Conservation (phyloP, 257 asterid species). For the Forsythia suspensa region DNA sequence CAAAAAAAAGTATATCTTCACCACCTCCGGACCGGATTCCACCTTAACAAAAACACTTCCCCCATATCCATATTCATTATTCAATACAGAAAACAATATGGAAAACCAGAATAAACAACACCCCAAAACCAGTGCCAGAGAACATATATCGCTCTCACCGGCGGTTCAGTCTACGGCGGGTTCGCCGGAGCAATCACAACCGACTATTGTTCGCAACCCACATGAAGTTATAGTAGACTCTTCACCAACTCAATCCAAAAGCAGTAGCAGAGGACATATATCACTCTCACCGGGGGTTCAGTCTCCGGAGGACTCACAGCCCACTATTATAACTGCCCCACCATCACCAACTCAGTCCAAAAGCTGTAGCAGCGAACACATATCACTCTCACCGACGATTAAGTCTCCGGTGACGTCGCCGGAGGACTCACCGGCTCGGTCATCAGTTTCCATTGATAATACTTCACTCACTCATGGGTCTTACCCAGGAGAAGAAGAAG, state of each 20-base stretch:
- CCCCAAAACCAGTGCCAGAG: not conserved
- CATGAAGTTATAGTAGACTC: not conserved
- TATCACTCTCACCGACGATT: constrained; percentile 41
- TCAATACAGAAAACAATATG: constrained; percentile 35
- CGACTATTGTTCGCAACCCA: not conserved
- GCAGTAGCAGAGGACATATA: constrained; percentile 37
- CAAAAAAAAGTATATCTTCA: too few relatives aligned
- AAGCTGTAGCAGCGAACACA: constrained; percentile 33
- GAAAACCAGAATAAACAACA: constrained; percentile 23
- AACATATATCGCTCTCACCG: constrained; percentile 19
- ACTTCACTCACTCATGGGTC: constrained; percentile 34
- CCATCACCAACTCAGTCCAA: constrained; percentile 30
- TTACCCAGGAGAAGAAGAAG: constrained; percentile 35
- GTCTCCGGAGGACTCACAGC: constrained; percentile 38
- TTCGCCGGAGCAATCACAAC: not conserved
- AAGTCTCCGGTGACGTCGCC: constrained; percentile 33
- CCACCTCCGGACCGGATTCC: not conserved
- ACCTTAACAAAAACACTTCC: not conserved
- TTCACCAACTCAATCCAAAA: constrained; percentile 25
- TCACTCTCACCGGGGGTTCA: constrained; percentile 37
- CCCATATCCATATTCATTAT: not conserved
- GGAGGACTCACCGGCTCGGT: constrained; percentile 45
- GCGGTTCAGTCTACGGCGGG: constrained; percentile 16
- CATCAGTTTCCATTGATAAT: constrained; percentile 48
- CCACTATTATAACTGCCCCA: not conserved